These are phyloP conservation scores for Quaeritorhiza haematococci DNA, from an alignment of 371 early-diverging fungal genomes.

Conservation along the genomic window DNA sequence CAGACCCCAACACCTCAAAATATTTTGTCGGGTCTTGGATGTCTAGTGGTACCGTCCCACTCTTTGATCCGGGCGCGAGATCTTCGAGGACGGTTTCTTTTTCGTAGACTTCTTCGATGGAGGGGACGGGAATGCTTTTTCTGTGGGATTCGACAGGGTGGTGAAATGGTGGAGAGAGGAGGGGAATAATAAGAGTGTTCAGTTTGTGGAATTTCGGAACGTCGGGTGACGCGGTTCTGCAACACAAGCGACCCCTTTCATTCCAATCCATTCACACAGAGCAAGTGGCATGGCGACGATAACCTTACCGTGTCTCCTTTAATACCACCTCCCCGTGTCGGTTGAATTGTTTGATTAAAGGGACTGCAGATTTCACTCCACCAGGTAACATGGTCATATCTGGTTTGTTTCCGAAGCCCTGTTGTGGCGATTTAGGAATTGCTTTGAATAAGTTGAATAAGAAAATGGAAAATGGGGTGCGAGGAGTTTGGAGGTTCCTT, in stretches of 20 bases:
- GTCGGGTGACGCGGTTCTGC: no score
- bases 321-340: slow-evolving; percentile 82
- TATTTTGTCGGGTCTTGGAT: slow-evolving; percentile 73
- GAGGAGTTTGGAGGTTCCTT: no score
- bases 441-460: no score
- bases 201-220: no score
- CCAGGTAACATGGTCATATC: slow-evolving; percentile 88
- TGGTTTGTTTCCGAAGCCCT: slow-evolving; percentile 61
- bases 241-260: no score
- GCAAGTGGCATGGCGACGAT: slow-evolving; percentile 3
- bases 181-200: no score
- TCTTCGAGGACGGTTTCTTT: slow-evolving; percentile 60
- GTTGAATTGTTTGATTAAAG: slow-evolving; percentile 83
- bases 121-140: no score
- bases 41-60: slow-evolving; percentile 53
- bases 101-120: slow-evolving; percentile 1
- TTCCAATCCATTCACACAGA: no score
- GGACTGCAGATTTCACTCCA: slow-evolving; percentile 54
- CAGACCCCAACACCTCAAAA: no score
- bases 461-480: slow-evolving; percentile 10
- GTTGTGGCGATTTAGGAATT: no score
- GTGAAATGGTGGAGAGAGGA: no score
- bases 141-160: no score
- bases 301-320: slow-evolving; percentile 40
- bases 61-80: slow-evolving; percentile 45